Conservation (phyloP, 1,284 basidiomycete genomes). For the Polyporus tsugae region DNA sequence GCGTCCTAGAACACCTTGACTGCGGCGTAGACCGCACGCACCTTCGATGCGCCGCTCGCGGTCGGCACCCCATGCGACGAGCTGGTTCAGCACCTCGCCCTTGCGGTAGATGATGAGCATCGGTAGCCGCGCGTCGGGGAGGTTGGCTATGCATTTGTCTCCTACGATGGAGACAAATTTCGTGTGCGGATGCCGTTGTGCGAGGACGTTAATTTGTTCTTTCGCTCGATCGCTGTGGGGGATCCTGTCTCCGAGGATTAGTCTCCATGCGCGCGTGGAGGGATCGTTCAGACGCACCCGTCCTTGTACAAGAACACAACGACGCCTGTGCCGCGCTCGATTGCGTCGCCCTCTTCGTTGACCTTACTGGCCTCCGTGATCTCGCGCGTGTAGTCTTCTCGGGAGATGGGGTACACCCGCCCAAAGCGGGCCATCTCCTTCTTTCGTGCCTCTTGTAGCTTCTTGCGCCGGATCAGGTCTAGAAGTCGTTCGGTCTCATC, state of each 20-base stretch:
- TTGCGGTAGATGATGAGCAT: slow-evolving; percentile 94
- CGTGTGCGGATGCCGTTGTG: slow-evolving; percentile 85
- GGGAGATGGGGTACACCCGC: slow-evolving; percentile 86
- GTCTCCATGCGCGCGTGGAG: background rate
- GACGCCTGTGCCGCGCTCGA: slow-evolving; percentile 82
- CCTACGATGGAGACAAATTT: slow-evolving; percentile 98
- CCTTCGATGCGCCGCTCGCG: slow-evolving; percentile 84
- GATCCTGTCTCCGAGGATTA: slow-evolving; percentile 57
- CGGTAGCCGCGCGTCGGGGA: slow-evolving; percentile 91
- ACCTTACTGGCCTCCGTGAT: slow-evolving; percentile 92
- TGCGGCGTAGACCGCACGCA: slow-evolving; percentile 42
- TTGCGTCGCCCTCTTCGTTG: slow-evolving; percentile 70
- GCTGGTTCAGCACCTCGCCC: slow-evolving; percentile 89
- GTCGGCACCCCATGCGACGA: slow-evolving; percentile 85
- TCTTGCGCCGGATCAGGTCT: slow-evolving; percentile 71
- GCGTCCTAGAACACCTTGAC: background rate
- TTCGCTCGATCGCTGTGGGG: slow-evolving; percentile 82
- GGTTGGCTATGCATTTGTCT: slow-evolving; percentile 95
- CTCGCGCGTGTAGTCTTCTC: slow-evolving; percentile 95
- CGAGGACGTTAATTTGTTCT: slow-evolving; percentile 77
- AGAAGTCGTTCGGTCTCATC: slow-evolving; percentile 85
- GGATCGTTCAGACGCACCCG: slow-evolving; percentile 59
- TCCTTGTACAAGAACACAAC: slow-evolving; percentile 93
- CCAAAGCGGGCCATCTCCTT: slow-evolving; percentile 82
- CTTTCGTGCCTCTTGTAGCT: slow-evolving; percentile 69